Conservation (phyloP, 106 monocot genomes). For the Chionographis japonica region DNA sequence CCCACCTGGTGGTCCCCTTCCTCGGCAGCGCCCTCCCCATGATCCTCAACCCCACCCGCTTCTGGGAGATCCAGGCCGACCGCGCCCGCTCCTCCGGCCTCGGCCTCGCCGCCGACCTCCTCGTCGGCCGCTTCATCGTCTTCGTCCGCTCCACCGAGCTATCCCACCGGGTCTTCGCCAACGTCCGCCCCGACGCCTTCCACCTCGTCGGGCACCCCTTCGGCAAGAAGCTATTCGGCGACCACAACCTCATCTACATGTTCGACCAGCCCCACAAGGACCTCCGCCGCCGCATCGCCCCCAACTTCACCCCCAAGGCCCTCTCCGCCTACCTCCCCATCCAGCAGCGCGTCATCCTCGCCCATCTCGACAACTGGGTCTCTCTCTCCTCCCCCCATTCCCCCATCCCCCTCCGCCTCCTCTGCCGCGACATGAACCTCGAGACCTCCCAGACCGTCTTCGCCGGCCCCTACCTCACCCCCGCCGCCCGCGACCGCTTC, state of each 20-base stretch:
- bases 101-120: conserved; percentile 77
- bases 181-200: conserved; percentile 93
- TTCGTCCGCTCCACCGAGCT: conserved; percentile 83
- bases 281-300: conserved; percentile 75
- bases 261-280: conserved; percentile 82
- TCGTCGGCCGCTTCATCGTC: conserved; percentile 81
- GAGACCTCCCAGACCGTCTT: conserved; percentile 96
- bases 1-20: conserved; percentile 59
- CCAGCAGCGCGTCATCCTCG: conserved; percentile 71
- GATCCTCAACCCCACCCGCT: conserved; percentile 67
- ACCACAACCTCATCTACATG: conserved; percentile 98
- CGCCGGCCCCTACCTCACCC: conserved; percentile 56
- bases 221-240: conserved; percentile 91
- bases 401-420: conserved; percentile 50
- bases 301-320: conserved; percentile 79
- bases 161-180: conserved; percentile 81
- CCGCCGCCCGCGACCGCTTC: conserved; percentile 37
- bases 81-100: conserved; percentile 39
- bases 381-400: conserved; percentile 4
- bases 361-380: conserved; percentile 60
- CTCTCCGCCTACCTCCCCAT: conserved; percentile 63
- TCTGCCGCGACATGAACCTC: conserved; percentile 84
- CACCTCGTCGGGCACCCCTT: conserved; percentile 93
- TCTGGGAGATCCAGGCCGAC: conserved; percentile 63
- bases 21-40: conserved; percentile 74